These are phyloP conservation scores for Plectosphaerella sp. DNA, from an alignment of 2,329 filamentous ascomycete species.

Conservation along the genomic window DNA sequence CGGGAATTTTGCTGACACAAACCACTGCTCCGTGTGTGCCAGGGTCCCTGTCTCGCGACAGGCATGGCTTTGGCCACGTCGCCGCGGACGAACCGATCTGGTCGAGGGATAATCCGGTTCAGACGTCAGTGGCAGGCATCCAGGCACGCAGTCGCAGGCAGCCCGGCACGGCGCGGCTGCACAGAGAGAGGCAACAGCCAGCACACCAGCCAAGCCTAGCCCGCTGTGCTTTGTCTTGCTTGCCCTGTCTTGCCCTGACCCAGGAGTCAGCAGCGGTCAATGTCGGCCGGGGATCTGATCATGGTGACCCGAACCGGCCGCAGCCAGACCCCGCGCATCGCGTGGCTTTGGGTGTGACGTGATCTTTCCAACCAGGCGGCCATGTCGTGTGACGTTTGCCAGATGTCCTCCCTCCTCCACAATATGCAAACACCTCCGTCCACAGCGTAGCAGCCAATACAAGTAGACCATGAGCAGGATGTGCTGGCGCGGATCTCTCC, in stretches of 20 bases:
- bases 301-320: neutral
- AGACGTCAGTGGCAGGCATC: conserved; percentile 6
- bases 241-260: no score
- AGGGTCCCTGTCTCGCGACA: conserved; percentile 5
- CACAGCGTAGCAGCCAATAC: neutral
- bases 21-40: conserved; percentile 3
- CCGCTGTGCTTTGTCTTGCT: no score
- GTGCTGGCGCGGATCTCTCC: neutral
- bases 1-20: conserved; percentile 9
- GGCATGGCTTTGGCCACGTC: conserved; percentile 11
- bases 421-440: neutral
- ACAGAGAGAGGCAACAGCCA: no score
- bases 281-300: no score
- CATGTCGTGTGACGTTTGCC: neutral
- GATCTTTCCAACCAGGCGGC: neutral
- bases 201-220: no score
- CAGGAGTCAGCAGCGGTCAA: no score
- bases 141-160: neutral
- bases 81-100: conserved; percentile 7
- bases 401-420: neutral
- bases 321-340: neutral
- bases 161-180: no score
- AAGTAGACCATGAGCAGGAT: no score
- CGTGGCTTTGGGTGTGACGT: neutral
- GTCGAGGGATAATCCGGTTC: conserved; percentile 7